Evolutionary conservation across 2,329 filamentous ascomycete species (phyloP).

Genomic region (Pseudopyricularia javanii): DNA sequence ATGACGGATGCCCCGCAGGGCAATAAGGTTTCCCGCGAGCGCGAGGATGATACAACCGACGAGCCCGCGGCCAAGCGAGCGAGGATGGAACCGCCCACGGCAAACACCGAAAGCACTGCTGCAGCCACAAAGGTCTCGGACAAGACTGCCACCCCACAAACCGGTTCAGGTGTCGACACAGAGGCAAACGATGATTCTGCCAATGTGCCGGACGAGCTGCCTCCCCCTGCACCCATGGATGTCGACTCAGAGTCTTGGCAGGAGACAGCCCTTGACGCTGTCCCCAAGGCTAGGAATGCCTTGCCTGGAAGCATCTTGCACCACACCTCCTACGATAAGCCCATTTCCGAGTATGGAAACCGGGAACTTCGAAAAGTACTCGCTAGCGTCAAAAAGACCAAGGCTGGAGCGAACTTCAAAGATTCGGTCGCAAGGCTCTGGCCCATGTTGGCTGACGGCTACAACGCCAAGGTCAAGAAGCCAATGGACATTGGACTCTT

Average conservation of each 20-base stretch:
- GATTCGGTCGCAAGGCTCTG: slow-evolving; percentile 67
- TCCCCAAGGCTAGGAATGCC: slow-evolving; percentile 11
- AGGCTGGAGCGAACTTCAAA: slow-evolving; percentile 64
- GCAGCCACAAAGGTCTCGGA: slow-evolving; percentile 14
- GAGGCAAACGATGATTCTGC: slow-evolving; percentile 11
- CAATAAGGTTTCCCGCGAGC: slow-evolving; percentile 57
- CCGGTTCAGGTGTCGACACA: slow-evolving; percentile 13
- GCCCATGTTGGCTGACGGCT: slow-evolving; percentile 64
- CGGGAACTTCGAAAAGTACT: slow-evolving; percentile 54
- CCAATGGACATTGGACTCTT: slow-evolving; percentile 81
- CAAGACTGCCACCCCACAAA: slow-evolving; percentile 19
- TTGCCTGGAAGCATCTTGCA: slow-evolving; percentile 28
- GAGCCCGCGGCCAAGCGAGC: slow-evolving; percentile 71
- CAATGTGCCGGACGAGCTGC: slow-evolving; percentile 4
- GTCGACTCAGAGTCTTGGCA: slow-evolving; percentile 7
- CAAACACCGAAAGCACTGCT: slow-evolving; percentile 13
- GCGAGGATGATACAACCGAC: slow-evolving; percentile 58
- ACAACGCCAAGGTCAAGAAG: slow-evolving; percentile 53
- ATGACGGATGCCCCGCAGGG: slow-evolving; percentile 27
- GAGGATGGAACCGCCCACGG: slow-evolving; percentile 39
- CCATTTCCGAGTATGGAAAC: slow-evolving; percentile 46
- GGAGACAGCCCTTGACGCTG: not conserved
- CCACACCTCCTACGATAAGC: slow-evolving; percentile 26
- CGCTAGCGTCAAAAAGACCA: slow-evolving; percentile 74
- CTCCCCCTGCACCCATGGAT: slow-evolving; percentile 15